Evolutionary conservation across 2,329 filamentous ascomycete species (phyloP).

Genomic region (Talaromyces rugulosus): DNA sequence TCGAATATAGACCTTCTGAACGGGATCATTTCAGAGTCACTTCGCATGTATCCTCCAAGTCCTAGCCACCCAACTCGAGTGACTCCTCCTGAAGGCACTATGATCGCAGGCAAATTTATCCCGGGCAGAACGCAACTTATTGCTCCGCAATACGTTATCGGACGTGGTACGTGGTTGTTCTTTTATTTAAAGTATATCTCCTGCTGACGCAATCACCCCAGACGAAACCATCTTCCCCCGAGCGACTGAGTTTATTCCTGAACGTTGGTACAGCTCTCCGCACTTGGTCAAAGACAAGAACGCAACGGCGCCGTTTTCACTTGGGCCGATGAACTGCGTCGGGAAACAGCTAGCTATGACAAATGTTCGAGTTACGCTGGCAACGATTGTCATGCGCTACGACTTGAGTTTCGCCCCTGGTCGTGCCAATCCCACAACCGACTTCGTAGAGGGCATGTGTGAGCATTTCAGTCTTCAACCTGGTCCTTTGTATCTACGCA

Average conservation of each 20-base stretch:
- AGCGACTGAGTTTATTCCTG: constrained; percentile 26
- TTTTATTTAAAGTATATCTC: background rate
- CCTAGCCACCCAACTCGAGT: constrained; percentile 36
- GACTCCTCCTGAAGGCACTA: constrained; percentile 32
- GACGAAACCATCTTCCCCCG: constrained; percentile 23
- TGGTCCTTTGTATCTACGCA: too few relatives aligned
- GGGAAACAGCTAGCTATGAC: constrained; percentile 33
- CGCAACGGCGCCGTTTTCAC: constrained; percentile 32
- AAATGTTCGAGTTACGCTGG: constrained; percentile 31
- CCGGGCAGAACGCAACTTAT: constrained; percentile 21
- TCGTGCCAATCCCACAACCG: too few relatives aligned
- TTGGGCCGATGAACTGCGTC: constrained; percentile 32
- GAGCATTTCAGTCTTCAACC: too few relatives aligned
- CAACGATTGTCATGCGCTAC: constrained; percentile 29
- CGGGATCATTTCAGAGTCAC: constrained; percentile 42
- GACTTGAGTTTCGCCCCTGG: constrained; percentile 29
- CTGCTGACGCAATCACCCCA: constrained; percentile 3
- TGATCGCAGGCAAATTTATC: constrained; percentile 28
- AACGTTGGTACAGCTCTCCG: constrained; percentile 32
- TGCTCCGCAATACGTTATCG: constrained; percentile 19
- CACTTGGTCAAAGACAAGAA: constrained; percentile 29
- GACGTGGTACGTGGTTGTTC: constrained; percentile 16
- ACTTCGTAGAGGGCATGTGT: too few relatives aligned
- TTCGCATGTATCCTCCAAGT: constrained; percentile 40
- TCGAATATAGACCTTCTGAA: constrained; percentile 26